These are phyloP conservation scores for Prunus kanzakura DNA, from an alignment of 306 rosid species.

Conservation along the genomic window DNA sequence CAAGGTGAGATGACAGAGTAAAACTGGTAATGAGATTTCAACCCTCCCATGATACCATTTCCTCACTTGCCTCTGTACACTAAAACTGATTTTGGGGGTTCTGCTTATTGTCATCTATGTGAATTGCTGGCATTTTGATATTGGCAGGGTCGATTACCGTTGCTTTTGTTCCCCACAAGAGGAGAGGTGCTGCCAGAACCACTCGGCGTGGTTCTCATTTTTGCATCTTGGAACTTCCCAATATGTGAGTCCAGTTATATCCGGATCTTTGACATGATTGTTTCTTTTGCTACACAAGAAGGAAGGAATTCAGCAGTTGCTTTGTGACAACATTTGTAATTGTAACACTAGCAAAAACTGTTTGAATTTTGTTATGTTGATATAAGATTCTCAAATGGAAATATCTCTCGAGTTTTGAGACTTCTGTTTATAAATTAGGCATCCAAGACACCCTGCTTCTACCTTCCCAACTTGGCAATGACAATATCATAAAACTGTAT, in stretches of 20 bases:
- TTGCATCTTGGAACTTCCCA: constrained; percentile 90
- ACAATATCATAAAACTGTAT: background rate
- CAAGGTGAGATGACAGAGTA: too few relatives aligned
- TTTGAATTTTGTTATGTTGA: background rate
- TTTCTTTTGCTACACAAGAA: background rate
- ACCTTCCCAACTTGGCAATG: too few relatives aligned
- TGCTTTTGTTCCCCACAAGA: constrained; percentile 63
- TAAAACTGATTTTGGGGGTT: background rate
- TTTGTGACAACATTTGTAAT: background rate
- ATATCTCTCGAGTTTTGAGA: background rate
- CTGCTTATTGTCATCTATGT: background rate
- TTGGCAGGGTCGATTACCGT: constrained; percentile 48
- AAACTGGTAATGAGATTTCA: too few relatives aligned
- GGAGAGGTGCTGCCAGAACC: constrained; percentile 78
- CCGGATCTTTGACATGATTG: background rate
- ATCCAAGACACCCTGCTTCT: too few relatives aligned
- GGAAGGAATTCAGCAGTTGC: too few relatives aligned
- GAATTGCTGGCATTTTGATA: constrained; percentile 1
- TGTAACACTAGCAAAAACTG: background rate
- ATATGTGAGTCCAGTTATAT: constrained; percentile 53
- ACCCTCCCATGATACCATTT: too few relatives aligned
- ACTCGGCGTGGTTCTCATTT: constrained; percentile 77
- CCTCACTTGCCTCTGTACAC: too few relatives aligned
- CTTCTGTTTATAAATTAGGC: background rate
- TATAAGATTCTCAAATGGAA: background rate